Base-by-base conservation (phyloP, 805 yeast genomes). In the Kodamaea sagamina region DNA sequence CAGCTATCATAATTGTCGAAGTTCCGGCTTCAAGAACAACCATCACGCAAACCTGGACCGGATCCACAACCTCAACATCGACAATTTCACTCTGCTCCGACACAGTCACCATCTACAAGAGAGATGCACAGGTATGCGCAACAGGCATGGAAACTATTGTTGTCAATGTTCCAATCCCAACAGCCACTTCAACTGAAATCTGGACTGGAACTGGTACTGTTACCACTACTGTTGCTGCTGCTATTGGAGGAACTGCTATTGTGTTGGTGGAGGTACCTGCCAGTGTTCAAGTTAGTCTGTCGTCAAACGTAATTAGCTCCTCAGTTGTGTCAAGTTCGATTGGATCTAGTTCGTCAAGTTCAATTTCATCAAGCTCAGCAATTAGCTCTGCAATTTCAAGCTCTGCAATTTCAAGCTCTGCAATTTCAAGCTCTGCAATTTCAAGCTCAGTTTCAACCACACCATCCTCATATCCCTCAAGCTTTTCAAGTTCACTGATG, bases 41-140 rank as follows among this genome's bases (percentile, higher is more conserved):
- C 1, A 26, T 37, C 8, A 55, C 59, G 7, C 19, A 43, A 11
- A 44, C 54, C 2, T 27, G 48, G 54, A 48, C 52, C 2, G 52
- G 56, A 7, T 21, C 32, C 22, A 19, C 13, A 10, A 47, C 54
- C 4, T 11, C 32, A 12, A 19, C 36, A 24, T 37, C 13, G 15
- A 40, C 17, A 19, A 35, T 43, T 10, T 47, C 25, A 16, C 49
- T 53, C 12, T 44, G 48, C n/a, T n/a, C n/a, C n/a, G n/a, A n/a
- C n/a, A n/a, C n/a, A n/a, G n/a, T n/a, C n/a, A n/a, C n/a, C n/a
- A n/a, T n/a, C n/a, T n/a, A n/a, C n/a, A n/a, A n/a, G n/a, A n/a
- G n/a, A n/a, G n/a, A 5, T 3, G 32, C 26, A 10, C 19, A 13
- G 8, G 41, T 8, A 4, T 46, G 42, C 9, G n/a, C 35, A 6